phyloP scores from a whole-genome alignment of 129 eudicot genomes.

The Flaveria linearis region DNA sequence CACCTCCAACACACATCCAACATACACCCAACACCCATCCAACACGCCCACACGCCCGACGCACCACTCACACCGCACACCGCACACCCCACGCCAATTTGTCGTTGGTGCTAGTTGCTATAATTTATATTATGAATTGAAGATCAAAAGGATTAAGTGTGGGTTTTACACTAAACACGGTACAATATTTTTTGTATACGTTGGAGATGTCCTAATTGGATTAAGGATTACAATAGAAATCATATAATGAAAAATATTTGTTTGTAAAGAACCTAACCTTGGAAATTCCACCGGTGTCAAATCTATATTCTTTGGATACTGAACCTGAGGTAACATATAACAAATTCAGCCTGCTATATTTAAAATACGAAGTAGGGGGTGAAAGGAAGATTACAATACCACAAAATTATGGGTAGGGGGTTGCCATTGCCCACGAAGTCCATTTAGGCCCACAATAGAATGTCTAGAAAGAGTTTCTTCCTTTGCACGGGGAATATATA shows the following conservation, averaged over 20 bases:
- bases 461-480: slow-evolving; percentile 92
- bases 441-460: slow-evolving; percentile 95
- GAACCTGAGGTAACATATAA: slow-evolving; percentile 53
- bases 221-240: slow-evolving; percentile 24
- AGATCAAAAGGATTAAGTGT: not conserved
- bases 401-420: slow-evolving; percentile 57
- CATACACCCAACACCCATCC: too few relatives aligned
- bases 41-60: too few relatives aligned
- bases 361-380: not conserved
- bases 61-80: too few relatives aligned
- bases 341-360: slow-evolving; percentile 4
- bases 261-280: slow-evolving; percentile 49
- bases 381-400: slow-evolving; percentile 39
- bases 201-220: not conserved
- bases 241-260: not conserved
- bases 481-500: slow-evolving; percentile 70
- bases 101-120: too few relatives aligned
- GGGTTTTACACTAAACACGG: not conserved
- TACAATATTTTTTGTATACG: not conserved
- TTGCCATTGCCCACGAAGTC: slow-evolving; percentile 88
- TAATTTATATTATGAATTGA: not conserved
- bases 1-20: too few relatives aligned
- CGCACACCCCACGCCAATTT: too few relatives aligned
- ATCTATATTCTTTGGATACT: slow-evolving; percentile 79
- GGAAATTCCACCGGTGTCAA: slow-evolving; percentile 72